Evolutionary conservation across 192 early-diverging fungal species (phyloP), one percentile per base, ranked within the genome.

Genomic region (Thoreauomyces humboldtii): DNA sequence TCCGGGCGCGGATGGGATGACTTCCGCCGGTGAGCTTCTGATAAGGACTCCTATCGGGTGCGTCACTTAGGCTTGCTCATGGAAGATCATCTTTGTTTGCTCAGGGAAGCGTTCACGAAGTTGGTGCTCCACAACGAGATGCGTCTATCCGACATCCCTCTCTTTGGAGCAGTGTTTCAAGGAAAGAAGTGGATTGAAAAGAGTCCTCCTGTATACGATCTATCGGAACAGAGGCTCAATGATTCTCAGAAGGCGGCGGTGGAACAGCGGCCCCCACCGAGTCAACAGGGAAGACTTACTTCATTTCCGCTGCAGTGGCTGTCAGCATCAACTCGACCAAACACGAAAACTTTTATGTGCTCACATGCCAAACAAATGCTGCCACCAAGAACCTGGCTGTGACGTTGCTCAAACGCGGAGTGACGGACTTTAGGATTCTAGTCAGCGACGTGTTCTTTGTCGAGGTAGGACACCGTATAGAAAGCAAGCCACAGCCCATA

Each of bases 311-410:
- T 31, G 59, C 59, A 33, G 59, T 61, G 44, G 59, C 59, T 27
- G 59, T 44, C 38, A 61, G 59, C 59, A 47, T 61, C 33, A 19
- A 41, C 2, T 47, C 59, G 38, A 21, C 38, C 42, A 21, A 61
- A 19, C 38, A 61, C 38, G n/a, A n/a, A n/a, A n/a, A 47, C 59
- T 61, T 61, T 33, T 61, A 61, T 44, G 59, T 61, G 38, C 59
- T 61, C 31, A 61, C 59, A 7, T 46, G 59, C 47, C 59, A 61
- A 32, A 61, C 44, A 1, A 48, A 62, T 42, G 60, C 42, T 47
- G 44, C 42, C 21, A 62, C 60, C 17, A 32, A 34, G 17, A 62
- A 50, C 42, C 32, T 62, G 60, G 60, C 60, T 22, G 45, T 48
- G 34, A 21, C 42, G n/a, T 34, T 45, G 42, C 46, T 50, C 24